phyloP scores from a whole-genome alignment of 2,329 filamentous ascomycete genomes.

The Leptographium flavum region DNA sequence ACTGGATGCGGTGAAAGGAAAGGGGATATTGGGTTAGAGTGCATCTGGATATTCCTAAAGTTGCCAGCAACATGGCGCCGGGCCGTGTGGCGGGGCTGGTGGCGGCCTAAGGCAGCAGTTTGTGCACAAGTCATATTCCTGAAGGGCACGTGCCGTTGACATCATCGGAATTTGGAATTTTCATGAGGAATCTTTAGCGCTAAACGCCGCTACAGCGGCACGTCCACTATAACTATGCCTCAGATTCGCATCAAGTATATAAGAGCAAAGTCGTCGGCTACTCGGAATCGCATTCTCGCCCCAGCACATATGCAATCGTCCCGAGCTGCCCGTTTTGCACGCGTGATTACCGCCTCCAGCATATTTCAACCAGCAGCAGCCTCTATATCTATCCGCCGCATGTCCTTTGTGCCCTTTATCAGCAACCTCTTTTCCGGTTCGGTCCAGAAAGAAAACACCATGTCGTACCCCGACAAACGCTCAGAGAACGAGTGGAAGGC shows the following conservation, averaged over 20 bases:
- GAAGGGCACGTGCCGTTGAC: no score
- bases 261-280: no score
- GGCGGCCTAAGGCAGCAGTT: background rate
- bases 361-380: slow-evolving; percentile 29
- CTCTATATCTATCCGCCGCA: slow-evolving; percentile 31
- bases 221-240: background rate
- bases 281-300: no score
- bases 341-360: slow-evolving; percentile 5
- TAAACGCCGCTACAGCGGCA: background rate
- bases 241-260: no score
- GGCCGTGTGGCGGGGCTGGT: background rate
- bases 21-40: background rate
- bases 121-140: no score
- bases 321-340: background rate
- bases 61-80: background rate
- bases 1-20: background rate
- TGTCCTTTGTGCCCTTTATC: slow-evolving; percentile 68
- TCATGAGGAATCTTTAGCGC: background rate
- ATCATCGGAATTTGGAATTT: background rate
- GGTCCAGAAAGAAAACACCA: slow-evolving; percentile 31
- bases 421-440: slow-evolving; percentile 58
- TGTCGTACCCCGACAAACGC: slow-evolving; percentile 70
- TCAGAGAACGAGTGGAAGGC: slow-evolving; percentile 78
- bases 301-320: background rate
- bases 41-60: background rate